Percentiles rank a stretch among this genome's conserved stretches.
Conservation (phyloP, 2,329 filamentous ascomycete species). For the Fusarium annulatum region DNA sequence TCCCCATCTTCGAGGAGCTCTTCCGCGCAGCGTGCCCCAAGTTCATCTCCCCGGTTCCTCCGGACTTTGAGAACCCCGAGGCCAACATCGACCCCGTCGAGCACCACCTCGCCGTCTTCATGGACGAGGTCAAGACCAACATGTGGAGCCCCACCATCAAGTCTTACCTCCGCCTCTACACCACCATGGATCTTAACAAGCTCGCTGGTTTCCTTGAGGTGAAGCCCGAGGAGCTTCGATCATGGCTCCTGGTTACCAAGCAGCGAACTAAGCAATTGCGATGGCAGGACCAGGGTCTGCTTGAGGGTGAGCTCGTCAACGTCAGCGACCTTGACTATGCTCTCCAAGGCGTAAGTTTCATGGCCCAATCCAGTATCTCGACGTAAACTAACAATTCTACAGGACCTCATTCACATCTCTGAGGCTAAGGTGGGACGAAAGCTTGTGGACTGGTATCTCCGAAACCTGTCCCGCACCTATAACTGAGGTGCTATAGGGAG, state of each 20-base stretch:
- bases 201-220: conserved; percentile 97
- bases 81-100: conserved; percentile 97
- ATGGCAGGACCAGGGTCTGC: conserved; percentile 86
- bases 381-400: conserved; percentile 4
- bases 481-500: conserved; percentile 55
- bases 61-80: conserved; percentile 97
- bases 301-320: conserved; percentile 93
- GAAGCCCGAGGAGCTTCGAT: conserved; percentile 93
- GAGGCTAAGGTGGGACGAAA: conserved; percentile 98
- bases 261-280: conserved; percentile 96
- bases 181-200: conserved; percentile 99
- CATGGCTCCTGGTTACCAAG: conserved; percentile 97
- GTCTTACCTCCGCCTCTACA: conserved; percentile 98
- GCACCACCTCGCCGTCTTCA: conserved; percentile 97
- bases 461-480: conserved; percentile 96
- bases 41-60: conserved; percentile 97
- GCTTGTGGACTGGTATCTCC: conserved; percentile 98
- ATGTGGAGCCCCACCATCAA: conserved; percentile 98
- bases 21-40: conserved; percentile 98
- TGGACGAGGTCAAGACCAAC: conserved; percentile 99
- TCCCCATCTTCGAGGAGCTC: conserved; percentile 97
- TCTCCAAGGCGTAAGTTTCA: conserved; percentile 82
- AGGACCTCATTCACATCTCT: conserved; percentile 98
- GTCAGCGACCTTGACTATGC: conserved; percentile 97
- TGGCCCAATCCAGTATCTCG: background rate